Evolutionary conservation across 2,329 filamentous ascomycete genomes (phyloP).

Genomic region (Colletotrichum scovillei): DNA sequence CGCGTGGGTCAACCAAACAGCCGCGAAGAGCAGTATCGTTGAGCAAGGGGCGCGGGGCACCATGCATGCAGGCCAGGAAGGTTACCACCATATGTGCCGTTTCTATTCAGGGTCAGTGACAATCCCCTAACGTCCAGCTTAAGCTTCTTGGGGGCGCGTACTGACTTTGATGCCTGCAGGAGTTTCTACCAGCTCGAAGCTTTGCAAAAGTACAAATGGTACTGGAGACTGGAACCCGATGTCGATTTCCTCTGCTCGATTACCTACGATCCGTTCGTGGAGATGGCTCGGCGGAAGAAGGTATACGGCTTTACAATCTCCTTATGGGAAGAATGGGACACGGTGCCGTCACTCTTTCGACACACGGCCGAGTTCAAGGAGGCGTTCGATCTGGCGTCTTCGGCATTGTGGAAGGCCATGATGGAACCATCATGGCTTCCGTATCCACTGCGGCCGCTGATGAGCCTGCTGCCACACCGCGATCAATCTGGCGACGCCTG

Average conservation of each 20-base stretch:
- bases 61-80: conserved; percentile 52
- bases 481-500: conserved; percentile 53
- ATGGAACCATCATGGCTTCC: conserved; percentile 54
- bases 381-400: conserved; percentile 46
- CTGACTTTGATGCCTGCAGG: not conserved
- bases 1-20: conserved; percentile 44
- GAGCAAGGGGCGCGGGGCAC: conserved; percentile 46
- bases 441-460: conserved; percentile 51
- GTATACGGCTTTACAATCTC: conserved; percentile 58
- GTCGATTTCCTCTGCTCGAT: conserved; percentile 58
- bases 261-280: conserved; percentile 59
- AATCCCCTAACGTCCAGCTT: not conserved
- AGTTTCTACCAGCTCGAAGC: conserved; percentile 54
- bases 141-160: not conserved
- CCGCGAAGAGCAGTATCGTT: conserved; percentile 47
- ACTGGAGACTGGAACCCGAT: conserved; percentile 59
- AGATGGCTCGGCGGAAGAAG: conserved; percentile 56
- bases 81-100: conserved; percentile 55
- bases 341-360: conserved; percentile 56
- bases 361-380: conserved; percentile 54
- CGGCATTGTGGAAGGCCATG: conserved; percentile 53
- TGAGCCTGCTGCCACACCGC: conserved; percentile 50
- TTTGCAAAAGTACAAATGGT: conserved; percentile 57
- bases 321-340: conserved; percentile 54
- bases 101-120: conserved; percentile 48